Base-by-base conservation (phyloP, 805 yeast genomes). In the Clavispora vitiphila region DNA sequence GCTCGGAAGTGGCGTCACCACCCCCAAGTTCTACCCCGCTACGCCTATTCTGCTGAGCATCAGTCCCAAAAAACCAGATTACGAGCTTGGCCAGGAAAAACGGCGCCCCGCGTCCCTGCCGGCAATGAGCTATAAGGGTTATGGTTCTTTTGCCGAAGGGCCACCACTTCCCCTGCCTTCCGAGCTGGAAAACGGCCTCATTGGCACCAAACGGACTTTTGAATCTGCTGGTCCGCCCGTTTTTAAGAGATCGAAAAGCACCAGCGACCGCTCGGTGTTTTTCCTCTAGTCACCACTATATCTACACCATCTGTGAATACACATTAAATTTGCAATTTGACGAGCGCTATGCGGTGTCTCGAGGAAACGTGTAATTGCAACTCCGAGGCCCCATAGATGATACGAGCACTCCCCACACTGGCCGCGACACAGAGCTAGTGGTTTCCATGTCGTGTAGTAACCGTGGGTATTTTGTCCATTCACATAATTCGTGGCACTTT, bases 1-100 rank as follows among this genome's bases (percentile, higher is more conserved):
- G 37, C 35, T 27, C 14, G 27, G 41, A 5, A 38, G 36, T 8
- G 49, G 49, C 19, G 63, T 65, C 21, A 56, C 64, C 34, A 67
- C 71, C 6, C 72, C 73, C 16, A 62, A 50, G 45, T 41, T 49
- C 24, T 51, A 46, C 32, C 56, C 55, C 5, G 48, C 54, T 35
- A 55, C 56, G 11, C 58, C 58, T 5, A 46, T 45, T n/a, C 49
- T 46, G 45, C 49, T 36, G 44, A 39, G 49, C 34, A 47, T 54
- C 30, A 54, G 54, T 27, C 58, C 59, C n/a, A 51, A 37, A 40
- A 12, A 26, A 8, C 36, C 21, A 45, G 37, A 34, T 14, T 21
- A 20, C 20, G 25, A 20, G 26, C 23, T 19, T 20, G 24, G 21
- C 21, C 16, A 10, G 10, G 22, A 34, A 11, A 20, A 22, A 15